Percentiles rank a stretch among this genome's conserved stretches.
Conservation (phyloP, 2,329 filamentous ascomycete genomes). For the Aschersonia sp. region DNA sequence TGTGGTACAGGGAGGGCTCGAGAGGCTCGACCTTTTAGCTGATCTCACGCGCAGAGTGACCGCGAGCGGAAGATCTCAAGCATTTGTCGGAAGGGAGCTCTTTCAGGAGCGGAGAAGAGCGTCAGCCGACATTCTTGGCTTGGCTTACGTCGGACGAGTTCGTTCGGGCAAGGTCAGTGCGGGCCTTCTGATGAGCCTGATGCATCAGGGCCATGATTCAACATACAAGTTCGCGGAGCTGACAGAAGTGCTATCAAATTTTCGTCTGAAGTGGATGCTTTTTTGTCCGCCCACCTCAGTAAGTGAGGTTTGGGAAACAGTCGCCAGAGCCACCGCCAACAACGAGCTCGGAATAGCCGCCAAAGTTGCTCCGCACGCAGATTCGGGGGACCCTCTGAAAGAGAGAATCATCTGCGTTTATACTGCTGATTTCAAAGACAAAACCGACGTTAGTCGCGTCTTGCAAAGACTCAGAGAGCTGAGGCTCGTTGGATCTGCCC, state of each 20-base stretch:
- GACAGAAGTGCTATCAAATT: too few relatives aligned
- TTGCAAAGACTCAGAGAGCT: conserved; percentile 46
- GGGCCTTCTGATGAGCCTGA: background rate
- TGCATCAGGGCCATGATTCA: too few relatives aligned
- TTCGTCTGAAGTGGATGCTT: conserved; percentile 52
- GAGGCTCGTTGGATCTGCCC: conserved; percentile 35
- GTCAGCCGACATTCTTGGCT: conserved; percentile 38
- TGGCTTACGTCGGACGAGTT: conserved; percentile 45
- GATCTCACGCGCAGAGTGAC: conserved; percentile 34
- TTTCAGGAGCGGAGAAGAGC: conserved; percentile 33
- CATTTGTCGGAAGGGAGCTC: conserved; percentile 28
- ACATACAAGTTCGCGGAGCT: too few relatives aligned
- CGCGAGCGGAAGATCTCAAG: conserved; percentile 16
- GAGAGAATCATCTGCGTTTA: conserved; percentile 61
- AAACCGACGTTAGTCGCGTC: conserved; percentile 54
- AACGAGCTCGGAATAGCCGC: conserved; percentile 58
- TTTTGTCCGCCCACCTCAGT: conserved; percentile 43
- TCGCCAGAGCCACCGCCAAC: conserved; percentile 52
- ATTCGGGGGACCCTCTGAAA: conserved; percentile 21
- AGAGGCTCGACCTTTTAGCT: conserved; percentile 30
- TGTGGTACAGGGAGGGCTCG: conserved; percentile 37
- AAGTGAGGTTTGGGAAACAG: conserved; percentile 47
- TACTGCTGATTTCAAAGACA: conserved; percentile 59
- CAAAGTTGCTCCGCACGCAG: conserved; percentile 50
- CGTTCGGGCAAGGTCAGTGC: conserved; percentile 48